phyloP scores from a whole-genome alignment of 805 yeast species.

The Kazachstania bromeliacearum region DNA sequence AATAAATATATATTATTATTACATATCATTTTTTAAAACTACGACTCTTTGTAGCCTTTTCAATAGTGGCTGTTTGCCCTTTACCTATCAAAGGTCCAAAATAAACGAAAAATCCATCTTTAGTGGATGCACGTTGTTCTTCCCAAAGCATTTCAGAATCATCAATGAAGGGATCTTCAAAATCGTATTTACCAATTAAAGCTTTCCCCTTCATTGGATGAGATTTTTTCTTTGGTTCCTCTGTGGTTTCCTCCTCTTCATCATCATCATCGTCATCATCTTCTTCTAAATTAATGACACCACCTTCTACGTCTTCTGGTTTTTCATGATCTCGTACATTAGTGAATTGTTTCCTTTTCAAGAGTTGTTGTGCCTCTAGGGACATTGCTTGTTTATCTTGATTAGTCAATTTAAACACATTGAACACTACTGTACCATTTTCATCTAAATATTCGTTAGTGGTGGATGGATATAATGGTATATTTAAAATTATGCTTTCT shows the following conservation, averaged over 20 bases:
- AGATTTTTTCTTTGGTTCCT: constrained; percentile 22
- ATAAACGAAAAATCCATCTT: constrained; percentile 91
- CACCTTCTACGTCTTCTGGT: constrained; percentile 23
- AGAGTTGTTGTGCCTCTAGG: constrained; percentile 1
- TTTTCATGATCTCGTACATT: constrained; percentile 9
- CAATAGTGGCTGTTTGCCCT: constrained; percentile 39
- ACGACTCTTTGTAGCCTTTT: constrained; percentile 33
- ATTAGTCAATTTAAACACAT: constrained; percentile 16
- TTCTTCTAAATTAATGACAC: constrained; percentile 13
- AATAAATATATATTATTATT: background rate
- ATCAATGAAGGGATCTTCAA: constrained; percentile 92
- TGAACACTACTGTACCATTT: constrained; percentile 28
- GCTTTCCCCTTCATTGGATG: constrained; percentile 47
- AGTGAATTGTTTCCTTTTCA: constrained; percentile 8
- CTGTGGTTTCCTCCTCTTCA: constrained; percentile 15
- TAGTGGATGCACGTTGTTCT: constrained; percentile 84
- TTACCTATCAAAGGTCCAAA: constrained; percentile 83
- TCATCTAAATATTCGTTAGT: constrained; percentile 27
- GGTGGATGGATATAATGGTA: constrained; percentile 23
- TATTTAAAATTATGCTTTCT: constrained; percentile 19
- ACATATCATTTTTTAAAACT: no score
- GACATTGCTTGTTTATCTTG: constrained; percentile 5
- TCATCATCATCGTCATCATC: constrained; percentile 18
- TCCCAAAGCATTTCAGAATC: constrained; percentile 89
- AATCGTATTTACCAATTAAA: constrained; percentile 83